Percentiles rank a stretch among this genome's conserved stretches.
Conservation (phyloP, 2,329 filamentous ascomycete species). For the Colletotrichum trifolii region DNA sequence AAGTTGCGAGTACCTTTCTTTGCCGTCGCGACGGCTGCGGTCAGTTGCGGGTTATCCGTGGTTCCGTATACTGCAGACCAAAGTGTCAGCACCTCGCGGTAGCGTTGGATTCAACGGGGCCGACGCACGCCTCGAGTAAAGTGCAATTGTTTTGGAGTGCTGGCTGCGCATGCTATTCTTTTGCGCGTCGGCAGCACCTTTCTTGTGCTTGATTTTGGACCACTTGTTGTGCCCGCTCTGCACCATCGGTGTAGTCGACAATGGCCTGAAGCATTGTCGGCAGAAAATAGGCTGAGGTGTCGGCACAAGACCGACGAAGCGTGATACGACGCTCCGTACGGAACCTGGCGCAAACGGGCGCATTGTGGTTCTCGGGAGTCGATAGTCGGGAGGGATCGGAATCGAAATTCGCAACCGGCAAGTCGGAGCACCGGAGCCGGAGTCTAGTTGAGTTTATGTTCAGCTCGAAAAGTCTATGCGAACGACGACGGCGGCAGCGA, state of each 20-base stretch:
- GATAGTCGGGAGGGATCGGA: background rate
- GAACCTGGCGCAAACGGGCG: constrained; percentile 18
- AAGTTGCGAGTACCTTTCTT: constrained; percentile 72
- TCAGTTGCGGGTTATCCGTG: constrained; percentile 79
- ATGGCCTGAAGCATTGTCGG: constrained; percentile 59
- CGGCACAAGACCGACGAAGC: constrained; percentile 1
- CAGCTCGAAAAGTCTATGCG: constrained; percentile 15
- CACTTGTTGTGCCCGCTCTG: constrained; percentile 88
- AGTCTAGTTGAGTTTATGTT: constrained; percentile 3
- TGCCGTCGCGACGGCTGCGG: constrained; percentile 76
- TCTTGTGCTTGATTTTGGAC: constrained; percentile 97
- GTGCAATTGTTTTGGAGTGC: constrained; percentile 78
- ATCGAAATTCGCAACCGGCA: background rate
- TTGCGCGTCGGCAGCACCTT: constrained; percentile 84
- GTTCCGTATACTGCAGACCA: constrained; percentile 74
- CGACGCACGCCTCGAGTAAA: constrained; percentile 76
- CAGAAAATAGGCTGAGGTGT: constrained; percentile 48
- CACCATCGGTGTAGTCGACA: constrained; percentile 56
- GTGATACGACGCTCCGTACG: constrained; percentile 18
- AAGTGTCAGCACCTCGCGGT: constrained; percentile 18
- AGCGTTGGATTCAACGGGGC: background rate
- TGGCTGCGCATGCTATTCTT: constrained; percentile 78
- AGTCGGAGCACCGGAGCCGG: constrained; percentile 9
- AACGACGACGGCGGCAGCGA: constrained; percentile 1
- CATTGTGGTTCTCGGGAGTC: constrained; percentile 8